Conservation (phyloP, 371 early-diverging fungal genomes). For the Mortierella sp. region DNA sequence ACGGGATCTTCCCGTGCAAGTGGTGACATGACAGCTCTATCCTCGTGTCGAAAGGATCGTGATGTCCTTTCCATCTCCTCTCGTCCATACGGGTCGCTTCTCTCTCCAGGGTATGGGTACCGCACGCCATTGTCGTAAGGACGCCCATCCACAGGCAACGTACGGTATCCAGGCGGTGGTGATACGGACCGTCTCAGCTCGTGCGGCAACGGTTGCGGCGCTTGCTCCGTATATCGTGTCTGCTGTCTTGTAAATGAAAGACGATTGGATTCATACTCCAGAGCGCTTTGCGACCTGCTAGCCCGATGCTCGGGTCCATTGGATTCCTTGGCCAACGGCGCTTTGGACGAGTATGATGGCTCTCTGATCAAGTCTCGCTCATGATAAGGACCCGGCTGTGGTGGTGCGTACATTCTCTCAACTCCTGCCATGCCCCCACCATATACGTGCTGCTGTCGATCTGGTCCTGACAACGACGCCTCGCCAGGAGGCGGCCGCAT, state of each 20-base stretch:
- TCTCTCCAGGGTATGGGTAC: conserved; percentile 16
- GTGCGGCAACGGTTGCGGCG: conserved; percentile 11
- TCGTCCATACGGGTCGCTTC: conserved; percentile 14
- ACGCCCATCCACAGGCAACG: conserved; percentile 7
- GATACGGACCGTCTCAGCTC: conserved; percentile 32
- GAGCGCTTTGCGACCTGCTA: conserved; percentile 18
- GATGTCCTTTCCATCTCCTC: conserved; percentile 20
- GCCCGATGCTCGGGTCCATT: conserved; percentile 20
- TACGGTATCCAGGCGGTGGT: conserved; percentile 12
- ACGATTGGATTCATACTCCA: conserved; percentile 24
- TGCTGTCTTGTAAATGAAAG: conserved; percentile 6
- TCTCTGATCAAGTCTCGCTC: conserved; percentile 16
- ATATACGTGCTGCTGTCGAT: conserved; percentile 15
- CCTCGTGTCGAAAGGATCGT: conserved; percentile 22
- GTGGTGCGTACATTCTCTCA: conserved; percentile 13
- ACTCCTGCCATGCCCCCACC: conserved; percentile 32
- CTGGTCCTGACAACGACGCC: conserved; percentile 5
- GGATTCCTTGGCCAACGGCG: conserved; percentile 8
- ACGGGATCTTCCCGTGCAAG: conserved; percentile 15
- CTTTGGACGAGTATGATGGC: neutral
- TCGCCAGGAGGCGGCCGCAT: conserved; percentile 8
- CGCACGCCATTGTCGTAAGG: conserved; percentile 13
- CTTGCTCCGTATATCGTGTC: conserved; percentile 16
- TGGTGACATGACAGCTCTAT: conserved; percentile 22
- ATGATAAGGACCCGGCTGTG: conserved; percentile 7